Evolutionary conservation across 768 basidiomycete genomes (phyloP), one percentile per base, ranked within the genome.

Genomic region (Hebeloma cylindrosporum): DNA sequence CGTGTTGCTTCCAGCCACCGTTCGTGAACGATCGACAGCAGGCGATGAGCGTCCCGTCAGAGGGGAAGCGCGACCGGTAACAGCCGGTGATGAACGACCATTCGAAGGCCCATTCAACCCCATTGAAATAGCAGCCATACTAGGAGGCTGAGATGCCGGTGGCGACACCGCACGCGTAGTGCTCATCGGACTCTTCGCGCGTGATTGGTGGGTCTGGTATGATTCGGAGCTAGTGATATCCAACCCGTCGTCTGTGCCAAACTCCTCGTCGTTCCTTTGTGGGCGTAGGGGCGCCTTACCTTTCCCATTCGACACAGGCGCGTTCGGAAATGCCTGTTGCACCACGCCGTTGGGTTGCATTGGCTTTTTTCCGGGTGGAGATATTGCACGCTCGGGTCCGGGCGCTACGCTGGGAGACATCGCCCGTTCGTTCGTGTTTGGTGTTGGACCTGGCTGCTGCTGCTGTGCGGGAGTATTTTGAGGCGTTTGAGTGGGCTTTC

Each of bases 361-460:
- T 2, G 73, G 63, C n/a, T n/a, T n/a, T n/a, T 79, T 71, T 10
- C 64, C 60, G 5, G 73, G 61, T 3, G 85, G 86, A 0, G 87
- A 87, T 47, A 85, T 73, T 9, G 83, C 81, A 25, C 85, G 80
- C 23, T 85, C 82, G 39, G 69, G 80, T 23, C 84, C 82, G 39
- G 69, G 64, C 37, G 81, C 80, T 27, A 85, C 83, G 20, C 45
- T 51, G 3, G 90, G 86, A 2, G 90, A 91, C 68, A 79, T 76
- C 2, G 88, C 73, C 25, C 87, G 82, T 29, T 71, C 70, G 44
- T 64, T 70, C 27, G 47, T 49, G 26, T 64, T 43, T 20, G 61
- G 40, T 27, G 56, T 54, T 35, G 33, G 64, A 45, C 27, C 59
- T 20, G 32, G 52, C 42, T 45, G 63, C 11, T 53, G 40, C 28